Base-by-base conservation (phyloP, 2,329 filamentous ascomycete species). In the Neonectria neomacrospora region DNA sequence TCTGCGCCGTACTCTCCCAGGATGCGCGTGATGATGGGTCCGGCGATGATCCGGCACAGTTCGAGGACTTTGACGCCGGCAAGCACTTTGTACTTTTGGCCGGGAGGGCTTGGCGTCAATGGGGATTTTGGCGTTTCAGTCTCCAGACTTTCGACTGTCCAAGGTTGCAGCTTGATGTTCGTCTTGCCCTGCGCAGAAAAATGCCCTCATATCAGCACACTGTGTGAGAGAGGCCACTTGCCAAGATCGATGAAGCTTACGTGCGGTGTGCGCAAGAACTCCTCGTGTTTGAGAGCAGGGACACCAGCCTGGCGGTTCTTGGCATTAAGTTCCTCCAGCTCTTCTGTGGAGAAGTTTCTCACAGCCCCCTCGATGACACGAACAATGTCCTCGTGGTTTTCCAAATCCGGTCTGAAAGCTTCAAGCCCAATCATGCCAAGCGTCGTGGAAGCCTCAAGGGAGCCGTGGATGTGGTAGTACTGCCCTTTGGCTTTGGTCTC, bases 401-500 rank as follows among this genome's bases (percentile, higher is more conserved):
- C 86, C 58, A 92, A 73, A 48, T 88, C 86, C 1, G 89, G 86
- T 6, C 86, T 80, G 58, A 87, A 83, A 0, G 88, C 81, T 53
- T 88, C 85, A 5, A 93, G 78, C 0, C 89, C 90, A 68, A 93
- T 85, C 90, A 92, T 92, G 47, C 85, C 82, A 28, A 93, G 78
- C 0, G 90, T 91, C 8, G 85, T 89, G 10, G 86, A 88, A 3
- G 91, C 90, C 68, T 93, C 90, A 1, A 93, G 78, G 0, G 90
- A 93, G 47, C 91, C 90, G 73, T 93, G 91, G 26, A 93, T 90
- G 71, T 93, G 91, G 73, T 91, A 93, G 71, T 87, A 93, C 72
- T 90, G 83, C n/a, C 85, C 86, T 1, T 82, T 78, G n/a, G 82
- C 83, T 73, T 87, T 89, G 9, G 90, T 92, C 70, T 85, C 82